Conservation (phyloP, 148 eudicot genomes). For the Agrostemma githago region DNA sequence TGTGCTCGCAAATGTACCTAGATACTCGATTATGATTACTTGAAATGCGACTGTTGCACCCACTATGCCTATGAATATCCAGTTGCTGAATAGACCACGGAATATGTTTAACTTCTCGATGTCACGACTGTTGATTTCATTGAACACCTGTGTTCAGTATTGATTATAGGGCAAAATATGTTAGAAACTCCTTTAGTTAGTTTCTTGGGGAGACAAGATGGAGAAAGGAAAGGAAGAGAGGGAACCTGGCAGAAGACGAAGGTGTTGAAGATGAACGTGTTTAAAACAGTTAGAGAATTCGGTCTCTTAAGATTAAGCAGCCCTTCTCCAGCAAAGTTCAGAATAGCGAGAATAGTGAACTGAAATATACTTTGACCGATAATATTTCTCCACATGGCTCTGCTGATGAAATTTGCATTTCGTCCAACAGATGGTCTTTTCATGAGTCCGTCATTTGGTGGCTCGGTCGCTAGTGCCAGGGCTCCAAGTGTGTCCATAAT, state of each 20-base stretch:
- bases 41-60: slow-evolving; percentile 70
- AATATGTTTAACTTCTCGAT: slow-evolving; percentile 89
- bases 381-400: slow-evolving; percentile 88
- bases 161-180: not conserved
- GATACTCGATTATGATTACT: slow-evolving; percentile 72
- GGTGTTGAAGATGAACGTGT: slow-evolving; percentile 87
- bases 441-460: slow-evolving; percentile 80
- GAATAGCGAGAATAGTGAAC: slow-evolving; percentile 54
- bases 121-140: slow-evolving; percentile 94
- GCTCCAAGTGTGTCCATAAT: slow-evolving; percentile 97
- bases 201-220: not conserved
- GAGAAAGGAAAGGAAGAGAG: not conserved
- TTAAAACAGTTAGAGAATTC: slow-evolving; percentile 46
- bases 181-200: not conserved
- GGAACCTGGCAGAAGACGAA: slow-evolving; percentile 93
- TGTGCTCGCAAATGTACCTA: slow-evolving; percentile 88
- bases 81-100: slow-evolving; percentile 66
- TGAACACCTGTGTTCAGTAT: slow-evolving; percentile 59
- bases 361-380: slow-evolving; percentile 85
- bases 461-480: slow-evolving; percentile 86
- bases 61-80: slow-evolving; percentile 70
- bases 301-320: slow-evolving; percentile 54
- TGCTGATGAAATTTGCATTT: slow-evolving; percentile 56
- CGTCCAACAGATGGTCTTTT: slow-evolving; percentile 65
- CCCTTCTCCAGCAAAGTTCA: slow-evolving; percentile 62